A percentile compares a stretch with the other conserved stretches of the same genome.
Evolutionary conservation across 805 yeast genomes (phyloP).

Genomic region (Pichia phayaonensis): DNA sequence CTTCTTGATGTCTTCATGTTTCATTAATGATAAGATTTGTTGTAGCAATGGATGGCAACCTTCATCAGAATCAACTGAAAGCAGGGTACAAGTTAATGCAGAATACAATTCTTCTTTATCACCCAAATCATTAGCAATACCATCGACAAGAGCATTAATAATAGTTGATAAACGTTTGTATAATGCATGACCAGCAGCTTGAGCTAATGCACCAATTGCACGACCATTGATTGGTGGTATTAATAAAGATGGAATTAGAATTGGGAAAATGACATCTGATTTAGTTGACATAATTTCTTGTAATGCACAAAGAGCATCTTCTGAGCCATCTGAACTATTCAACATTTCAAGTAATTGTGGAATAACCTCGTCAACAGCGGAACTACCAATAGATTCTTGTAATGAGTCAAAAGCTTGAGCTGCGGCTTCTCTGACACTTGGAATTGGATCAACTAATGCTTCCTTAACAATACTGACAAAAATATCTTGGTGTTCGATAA

Average conservation of each 20-base stretch:
- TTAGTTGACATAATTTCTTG: slow-evolving; percentile 88
- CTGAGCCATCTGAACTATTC: slow-evolving; percentile 42
- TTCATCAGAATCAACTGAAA: slow-evolving; percentile 66
- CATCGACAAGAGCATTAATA: slow-evolving; percentile 63
- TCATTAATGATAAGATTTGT: slow-evolving; percentile 66
- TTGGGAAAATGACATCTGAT: slow-evolving; percentile 89
- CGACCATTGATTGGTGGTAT: slow-evolving; percentile 82
- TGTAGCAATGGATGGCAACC: slow-evolving; percentile 83
- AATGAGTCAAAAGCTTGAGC: slow-evolving; percentile 85
- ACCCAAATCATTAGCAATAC: slow-evolving; percentile 35
- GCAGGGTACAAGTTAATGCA: slow-evolving; percentile 61
- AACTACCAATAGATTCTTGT: slow-evolving; percentile 73
- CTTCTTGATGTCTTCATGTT: slow-evolving; percentile 62
- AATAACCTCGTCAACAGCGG: slow-evolving; percentile 80
- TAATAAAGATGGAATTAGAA: slow-evolving; percentile 77
- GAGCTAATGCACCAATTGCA: slow-evolving; percentile 79
- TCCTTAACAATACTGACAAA: slow-evolving; percentile 71
- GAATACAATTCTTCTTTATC: slow-evolving; percentile 34
- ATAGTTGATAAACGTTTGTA: slow-evolving; percentile 66
- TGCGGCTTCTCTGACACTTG: slow-evolving; percentile 80
- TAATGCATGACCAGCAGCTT: slow-evolving; percentile 81
- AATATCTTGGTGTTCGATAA: slow-evolving; percentile 55
- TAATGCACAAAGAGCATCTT: slow-evolving; percentile 76
- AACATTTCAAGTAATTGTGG: slow-evolving; percentile 75
- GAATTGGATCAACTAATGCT: slow-evolving; percentile 68